Percentiles rank a stretch among this genome's conserved stretches.
Evolutionary conservation across 2,329 filamentous ascomycete species (phyloP).

Genomic region (Curvularia eragrostidis): DNA sequence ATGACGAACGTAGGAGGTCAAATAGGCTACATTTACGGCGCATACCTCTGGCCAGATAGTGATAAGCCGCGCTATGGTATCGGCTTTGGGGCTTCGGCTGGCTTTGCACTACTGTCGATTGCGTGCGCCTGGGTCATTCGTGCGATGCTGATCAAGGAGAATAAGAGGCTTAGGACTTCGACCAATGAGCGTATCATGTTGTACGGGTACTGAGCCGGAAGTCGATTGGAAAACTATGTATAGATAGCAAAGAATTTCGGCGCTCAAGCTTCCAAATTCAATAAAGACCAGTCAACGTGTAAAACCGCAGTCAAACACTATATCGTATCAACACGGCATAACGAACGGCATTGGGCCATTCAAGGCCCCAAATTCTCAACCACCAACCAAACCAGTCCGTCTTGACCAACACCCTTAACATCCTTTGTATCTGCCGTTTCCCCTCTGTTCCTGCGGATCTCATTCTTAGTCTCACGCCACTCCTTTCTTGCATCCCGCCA

Average conservation of each 20-base stretch:
- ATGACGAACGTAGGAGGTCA: constrained; percentile 41
- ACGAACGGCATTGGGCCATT: neutral
- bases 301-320: neutral
- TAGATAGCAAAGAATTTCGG: neutral
- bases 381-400: constrained; percentile 40
- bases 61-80: constrained; percentile 37
- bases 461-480: constrained; percentile 6
- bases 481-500: constrained; percentile 24
- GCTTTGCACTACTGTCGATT: constrained; percentile 37
- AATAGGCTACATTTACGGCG: constrained; percentile 41
- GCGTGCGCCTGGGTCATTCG: constrained; percentile 40
- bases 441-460: neutral
- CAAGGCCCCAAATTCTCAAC: constrained; percentile 35
- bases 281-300: neutral
- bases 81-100: constrained; percentile 40
- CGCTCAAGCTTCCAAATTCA: too few species aligned
- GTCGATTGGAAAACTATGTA: neutral
- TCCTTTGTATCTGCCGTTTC: neutral
- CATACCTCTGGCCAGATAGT: constrained; percentile 36
- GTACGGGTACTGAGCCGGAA: constrained; percentile 33
- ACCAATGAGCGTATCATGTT: constrained; percentile 37
- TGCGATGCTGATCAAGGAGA: constrained; percentile 37
- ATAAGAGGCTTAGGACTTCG: constrained; percentile 31
- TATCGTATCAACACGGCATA: neutral
- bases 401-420: constrained; percentile 7